Conservation (phyloP, 805 yeast species). For the Yamadazyma philogaea region DNA sequence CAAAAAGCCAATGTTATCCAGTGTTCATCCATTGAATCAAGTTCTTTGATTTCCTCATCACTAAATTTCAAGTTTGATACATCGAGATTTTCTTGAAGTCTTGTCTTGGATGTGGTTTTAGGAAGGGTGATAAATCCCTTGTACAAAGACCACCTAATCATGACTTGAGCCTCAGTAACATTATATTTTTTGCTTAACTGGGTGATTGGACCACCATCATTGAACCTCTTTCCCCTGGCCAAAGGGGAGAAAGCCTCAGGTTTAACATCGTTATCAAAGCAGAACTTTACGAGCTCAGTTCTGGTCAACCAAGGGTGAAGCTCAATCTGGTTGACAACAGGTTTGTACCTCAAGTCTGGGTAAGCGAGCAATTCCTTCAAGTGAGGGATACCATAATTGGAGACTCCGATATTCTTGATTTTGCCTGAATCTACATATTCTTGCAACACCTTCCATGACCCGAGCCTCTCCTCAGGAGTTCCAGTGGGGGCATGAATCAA, state of each 20-base stretch:
- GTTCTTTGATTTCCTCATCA: slow-evolving; percentile 1
- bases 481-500: slow-evolving; percentile 55
- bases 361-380: slow-evolving; percentile 23
- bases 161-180: slow-evolving; percentile 56
- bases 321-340: slow-evolving; percentile 35
- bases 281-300: slow-evolving; percentile 55
- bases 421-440: slow-evolving; percentile 63
- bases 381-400: slow-evolving; percentile 30
- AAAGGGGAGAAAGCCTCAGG: slow-evolving; percentile 83
- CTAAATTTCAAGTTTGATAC: slow-evolving; percentile 29
- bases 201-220: slow-evolving; percentile 49
- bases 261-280: slow-evolving; percentile 51
- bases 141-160: slow-evolving; percentile 70
- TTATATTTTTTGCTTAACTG: slow-evolving; percentile 48
- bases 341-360: slow-evolving; percentile 24
- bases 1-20: neutral
- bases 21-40: slow-evolving; percentile 6
- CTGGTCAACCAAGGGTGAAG: slow-evolving; percentile 55
- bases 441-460: slow-evolving; percentile 78
- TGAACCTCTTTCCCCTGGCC: slow-evolving; percentile 55
- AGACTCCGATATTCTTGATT: slow-evolving; percentile 33
- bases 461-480: slow-evolving; percentile 20
- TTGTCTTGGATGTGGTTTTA: slow-evolving; percentile 52
- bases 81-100: slow-evolving; percentile 55
- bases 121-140: slow-evolving; percentile 72